phyloP scores from a whole-genome alignment of 305 asterid species.

The Striga hermonthica region DNA sequence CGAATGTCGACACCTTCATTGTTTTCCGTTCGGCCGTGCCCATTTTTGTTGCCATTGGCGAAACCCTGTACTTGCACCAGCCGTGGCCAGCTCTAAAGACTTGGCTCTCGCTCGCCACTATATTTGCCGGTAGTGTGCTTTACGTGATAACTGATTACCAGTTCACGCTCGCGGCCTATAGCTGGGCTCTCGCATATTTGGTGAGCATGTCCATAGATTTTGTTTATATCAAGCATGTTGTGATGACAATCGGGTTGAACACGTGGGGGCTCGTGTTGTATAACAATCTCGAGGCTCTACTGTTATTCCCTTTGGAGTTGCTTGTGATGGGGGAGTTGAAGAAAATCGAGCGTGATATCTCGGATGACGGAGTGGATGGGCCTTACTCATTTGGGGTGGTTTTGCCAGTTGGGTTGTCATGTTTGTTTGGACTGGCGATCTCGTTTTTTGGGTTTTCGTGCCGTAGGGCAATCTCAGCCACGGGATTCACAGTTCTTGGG shows the following conservation, averaged over 20 bases:
- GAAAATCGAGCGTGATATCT: constrained; percentile 70
- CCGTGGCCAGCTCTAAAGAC: constrained; percentile 88
- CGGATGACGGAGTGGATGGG: constrained; percentile 75
- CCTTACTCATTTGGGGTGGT: constrained; percentile 57
- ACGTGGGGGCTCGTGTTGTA: constrained; percentile 97
- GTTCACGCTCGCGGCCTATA: constrained; percentile 74
- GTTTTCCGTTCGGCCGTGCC: constrained; percentile 95
- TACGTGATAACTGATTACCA: constrained; percentile 84
- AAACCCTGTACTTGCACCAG: constrained; percentile 79
- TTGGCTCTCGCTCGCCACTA: constrained; percentile 74
- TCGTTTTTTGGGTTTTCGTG: constrained; percentile 95
- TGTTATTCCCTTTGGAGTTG: constrained; percentile 82
- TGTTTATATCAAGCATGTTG: constrained; percentile 92
- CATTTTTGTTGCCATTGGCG: constrained; percentile 85
- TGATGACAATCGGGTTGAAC: constrained; percentile 84
- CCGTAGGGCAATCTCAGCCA: constrained; percentile 85
- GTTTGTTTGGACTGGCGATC: constrained; percentile 83
- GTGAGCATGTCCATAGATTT: constrained; percentile 93
- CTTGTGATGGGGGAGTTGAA: constrained; percentile 88
- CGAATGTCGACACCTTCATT: constrained; percentile 87
- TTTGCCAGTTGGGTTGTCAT: constrained; percentile 77
- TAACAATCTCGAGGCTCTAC: constrained; percentile 90
- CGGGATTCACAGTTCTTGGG: constrained; percentile 95
- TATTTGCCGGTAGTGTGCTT: constrained; percentile 84
- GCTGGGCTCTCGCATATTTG: constrained; percentile 86